Evolutionary conservation across 768 basidiomycete genomes (phyloP), one percentile per base, ranked within the genome.

Genomic region (Tulasnella sp.): DNA sequence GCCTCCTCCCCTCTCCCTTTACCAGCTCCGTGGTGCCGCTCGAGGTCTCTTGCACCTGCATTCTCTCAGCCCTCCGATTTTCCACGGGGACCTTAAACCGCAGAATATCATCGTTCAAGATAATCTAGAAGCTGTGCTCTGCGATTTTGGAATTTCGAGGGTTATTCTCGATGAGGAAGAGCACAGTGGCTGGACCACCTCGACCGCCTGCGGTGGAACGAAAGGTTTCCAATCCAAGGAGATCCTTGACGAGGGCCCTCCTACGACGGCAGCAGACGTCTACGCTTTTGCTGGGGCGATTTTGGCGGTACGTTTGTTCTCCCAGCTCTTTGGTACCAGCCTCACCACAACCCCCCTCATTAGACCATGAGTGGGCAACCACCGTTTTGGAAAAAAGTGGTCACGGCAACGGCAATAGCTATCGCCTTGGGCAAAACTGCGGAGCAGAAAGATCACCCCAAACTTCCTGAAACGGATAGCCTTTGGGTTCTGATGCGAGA

Each of bases 281-380:
- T 75, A 75, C n/a, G 42, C 74, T 11, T 75, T 75, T 51, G 5
- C 23, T 0, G 40, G 74, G 6, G 4, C 57, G 42, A 75, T 75
- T 13, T 15, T 75, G 0, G 29, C 23, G 1, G 74, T 75, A 39
- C 48, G 46, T 48, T 1, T 23, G 18, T 32, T 10, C 35, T 42
- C 35, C 71, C 26, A 6, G 6, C n/a, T n/a, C 71, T 9, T 73
- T 16, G 13, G 39, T 11, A 26, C 15, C 39, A 35, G 35, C 35
- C 3, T 18, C 3, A 3, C 10, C 5, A 73, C 13, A 15, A 29
- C 42, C 10, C 2, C n/a, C 11, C 15, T 32, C n/a, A 0, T 73
- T 40, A 73, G 72, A 42, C 44, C 13, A 37, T 73, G 44, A 73
- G 72, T 42, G 72, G 72, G 39, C 1, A 3, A 1, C 72, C 72